Percentiles rank a stretch among this genome's conserved stretches.
Evolutionary conservation across 352 stramenopile genomes (phyloP).

Genomic region (Pythium sp.): DNA sequence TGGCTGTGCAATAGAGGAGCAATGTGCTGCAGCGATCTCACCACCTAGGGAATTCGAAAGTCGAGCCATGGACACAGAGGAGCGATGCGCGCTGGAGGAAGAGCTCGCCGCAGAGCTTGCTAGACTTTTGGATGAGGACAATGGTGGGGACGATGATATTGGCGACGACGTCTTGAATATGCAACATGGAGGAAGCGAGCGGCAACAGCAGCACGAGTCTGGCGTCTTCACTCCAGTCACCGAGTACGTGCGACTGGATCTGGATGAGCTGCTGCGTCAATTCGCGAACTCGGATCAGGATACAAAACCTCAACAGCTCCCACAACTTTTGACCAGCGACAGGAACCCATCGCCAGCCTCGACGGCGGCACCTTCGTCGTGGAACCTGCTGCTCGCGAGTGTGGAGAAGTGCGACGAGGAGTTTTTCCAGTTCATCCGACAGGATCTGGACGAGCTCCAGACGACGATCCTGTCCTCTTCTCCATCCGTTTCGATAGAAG

Average conservation of each 20-base stretch:
- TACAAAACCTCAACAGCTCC: neutral
- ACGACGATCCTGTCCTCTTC: conserved; percentile 15
- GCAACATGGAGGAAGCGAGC: neutral
- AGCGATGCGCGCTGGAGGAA: conserved; percentile 41
- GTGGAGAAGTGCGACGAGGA: conserved; percentile 36
- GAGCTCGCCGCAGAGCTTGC: conserved; percentile 42
- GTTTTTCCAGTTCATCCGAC: conserved; percentile 34
- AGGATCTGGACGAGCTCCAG: conserved; percentile 31
- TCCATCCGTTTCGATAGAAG: neutral
- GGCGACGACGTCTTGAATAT: neutral
- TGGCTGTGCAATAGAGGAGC: neutral
- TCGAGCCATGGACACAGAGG: conserved; percentile 28
- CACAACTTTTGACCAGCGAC: neutral
- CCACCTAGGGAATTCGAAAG: neutral
- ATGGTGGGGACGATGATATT: neutral
- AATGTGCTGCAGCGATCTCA: neutral
- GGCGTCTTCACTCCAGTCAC: neutral
- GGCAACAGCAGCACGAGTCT: neutral
- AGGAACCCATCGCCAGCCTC: neutral
- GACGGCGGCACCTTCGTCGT: conserved; percentile 17
- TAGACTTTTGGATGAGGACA: conserved; percentile 11
- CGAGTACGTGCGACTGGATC: conserved; percentile 33
- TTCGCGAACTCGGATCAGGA: neutral
- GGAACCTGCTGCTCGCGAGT: conserved; percentile 33
- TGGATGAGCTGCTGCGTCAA: conserved; percentile 25